phyloP scores from a whole-genome alignment of 2,329 filamentous ascomycete genomes.

The Aspergillus hiratsukae region DNA sequence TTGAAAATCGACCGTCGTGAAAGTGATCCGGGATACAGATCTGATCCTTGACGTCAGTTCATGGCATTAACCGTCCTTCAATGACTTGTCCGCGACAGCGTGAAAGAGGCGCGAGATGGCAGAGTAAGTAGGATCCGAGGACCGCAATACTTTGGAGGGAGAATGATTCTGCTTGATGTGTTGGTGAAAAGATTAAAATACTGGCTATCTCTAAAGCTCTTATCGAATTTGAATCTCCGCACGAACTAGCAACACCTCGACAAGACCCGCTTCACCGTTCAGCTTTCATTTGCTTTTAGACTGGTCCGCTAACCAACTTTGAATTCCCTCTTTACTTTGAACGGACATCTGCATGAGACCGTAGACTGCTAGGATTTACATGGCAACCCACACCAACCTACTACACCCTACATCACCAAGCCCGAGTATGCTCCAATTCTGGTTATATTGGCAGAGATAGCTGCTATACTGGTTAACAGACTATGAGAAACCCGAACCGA shows the following conservation, averaged over 20 bases:
- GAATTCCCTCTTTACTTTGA: neutral
- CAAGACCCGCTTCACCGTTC: neutral
- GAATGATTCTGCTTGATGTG: neutral
- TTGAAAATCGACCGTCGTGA: neutral
- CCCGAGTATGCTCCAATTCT: slow-evolving; percentile 11
- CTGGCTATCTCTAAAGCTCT: neutral
- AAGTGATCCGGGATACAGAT: neutral
- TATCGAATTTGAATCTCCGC: neutral
- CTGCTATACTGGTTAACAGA: slow-evolving; percentile 20
- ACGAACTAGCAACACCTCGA: neutral
- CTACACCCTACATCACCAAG: neutral
- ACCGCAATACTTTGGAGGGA: neutral
- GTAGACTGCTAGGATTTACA: neutral
- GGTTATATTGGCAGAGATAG: slow-evolving; percentile 17
- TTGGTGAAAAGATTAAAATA: neutral
- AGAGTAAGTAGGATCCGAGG: neutral
- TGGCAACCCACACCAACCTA: neutral
- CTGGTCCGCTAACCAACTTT: neutral
- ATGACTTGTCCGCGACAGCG: neutral
- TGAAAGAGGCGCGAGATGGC: neutral
- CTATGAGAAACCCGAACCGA: slow-evolving; percentile 21
- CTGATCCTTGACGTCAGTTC: neutral
- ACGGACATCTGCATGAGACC: neutral
- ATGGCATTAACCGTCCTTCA: neutral
- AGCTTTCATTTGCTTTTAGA: neutral